phyloP scores from a whole-genome alignment of 1,284 basidiomycete species.

The Boletus semigastroideus region DNA sequence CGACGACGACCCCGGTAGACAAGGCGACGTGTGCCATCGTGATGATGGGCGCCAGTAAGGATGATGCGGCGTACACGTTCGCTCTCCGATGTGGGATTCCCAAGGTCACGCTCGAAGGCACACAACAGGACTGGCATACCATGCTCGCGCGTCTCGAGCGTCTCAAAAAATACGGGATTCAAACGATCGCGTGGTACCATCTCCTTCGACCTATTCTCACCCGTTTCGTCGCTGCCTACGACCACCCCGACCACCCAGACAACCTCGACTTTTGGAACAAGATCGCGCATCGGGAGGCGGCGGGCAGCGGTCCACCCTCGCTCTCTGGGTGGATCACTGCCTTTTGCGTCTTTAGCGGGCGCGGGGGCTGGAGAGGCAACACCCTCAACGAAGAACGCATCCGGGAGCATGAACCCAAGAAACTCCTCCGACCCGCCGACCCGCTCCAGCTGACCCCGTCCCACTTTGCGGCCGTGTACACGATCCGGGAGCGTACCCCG shows the following conservation, averaged over 20 bases:
- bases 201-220: conserved; percentile 41
- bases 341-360: conserved; percentile 37
- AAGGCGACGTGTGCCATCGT: conserved; percentile 40
- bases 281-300: conserved; percentile 26
- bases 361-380: conserved; percentile 36
- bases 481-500: conserved; percentile 23
- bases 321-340: conserved; percentile 44
- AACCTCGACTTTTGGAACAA: conserved; percentile 41
- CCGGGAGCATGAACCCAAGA: conserved; percentile 32
- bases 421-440: conserved; percentile 33
- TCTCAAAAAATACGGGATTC: conserved; percentile 37
- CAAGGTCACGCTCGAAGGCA: conserved; percentile 43
- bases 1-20: conserved; percentile 46
- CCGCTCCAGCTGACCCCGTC: conserved; percentile 27
- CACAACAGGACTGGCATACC: conserved; percentile 37
- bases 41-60: conserved; percentile 45
- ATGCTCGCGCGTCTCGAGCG: conserved; percentile 38
- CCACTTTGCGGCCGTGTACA: conserved; percentile 33
- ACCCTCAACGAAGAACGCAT: conserved; percentile 31
- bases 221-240: conserved; percentile 39
- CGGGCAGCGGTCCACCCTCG: conserved; percentile 28
- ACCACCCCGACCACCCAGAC: conserved; percentile 27
- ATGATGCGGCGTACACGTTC: conserved; percentile 39
- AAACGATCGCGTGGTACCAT: conserved; percentile 37
- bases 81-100: conserved; percentile 44